Base-by-base conservation (phyloP, 345 rosid genomes). In the Citropsis articulata region DNA sequence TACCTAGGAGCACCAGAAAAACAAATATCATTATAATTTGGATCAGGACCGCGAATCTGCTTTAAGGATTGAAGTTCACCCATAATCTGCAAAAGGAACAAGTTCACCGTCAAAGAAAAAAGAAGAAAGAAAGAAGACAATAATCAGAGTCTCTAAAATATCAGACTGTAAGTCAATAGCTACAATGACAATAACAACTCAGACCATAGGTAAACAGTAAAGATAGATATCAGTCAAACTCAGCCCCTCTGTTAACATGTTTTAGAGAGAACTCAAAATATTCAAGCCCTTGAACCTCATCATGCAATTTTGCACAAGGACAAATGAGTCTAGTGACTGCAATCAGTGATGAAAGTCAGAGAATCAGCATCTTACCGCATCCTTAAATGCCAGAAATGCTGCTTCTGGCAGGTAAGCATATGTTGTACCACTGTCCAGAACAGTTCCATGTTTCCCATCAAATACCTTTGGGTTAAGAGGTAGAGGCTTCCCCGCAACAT, bases 401-500 rank as follows among this genome's bases (percentile, higher is more conserved):
- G 88, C 86, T 80, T 91, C 94, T 13, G 98, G 98, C 28, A 95
- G 90, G 85, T 95, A 95, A 60, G 95, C 95, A 77, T 91, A 95
- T 9, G 98, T 95, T 21, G 98, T 90, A 25, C 98, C 98, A 80
- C 97, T 93, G 61, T 95, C 98, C 77, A 95, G 69, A 75, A 95
- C 90, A 27, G 95, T 89, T 67, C 97, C 97, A 42, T 88, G 85
- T 79, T 90, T 95, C 69, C 88, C 93, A 75, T 93, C 92, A 83
- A 95, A 93, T 56, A 91, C 84, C 18, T 71, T 84, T 6, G 94
- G 80, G 63, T 86, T 84, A n/a, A 95, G 59, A 75, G 85, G 83
- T 84, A 95, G 83, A 71, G 74, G 81, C 91, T 93, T 92, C 83
- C 98, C 99, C 66, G 92, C 99, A 57, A 94, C 93, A 83, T 88